phyloP scores from a whole-genome alignment of 2,329 filamentous ascomycete genomes.

The Venturiaceae sp. region DNA sequence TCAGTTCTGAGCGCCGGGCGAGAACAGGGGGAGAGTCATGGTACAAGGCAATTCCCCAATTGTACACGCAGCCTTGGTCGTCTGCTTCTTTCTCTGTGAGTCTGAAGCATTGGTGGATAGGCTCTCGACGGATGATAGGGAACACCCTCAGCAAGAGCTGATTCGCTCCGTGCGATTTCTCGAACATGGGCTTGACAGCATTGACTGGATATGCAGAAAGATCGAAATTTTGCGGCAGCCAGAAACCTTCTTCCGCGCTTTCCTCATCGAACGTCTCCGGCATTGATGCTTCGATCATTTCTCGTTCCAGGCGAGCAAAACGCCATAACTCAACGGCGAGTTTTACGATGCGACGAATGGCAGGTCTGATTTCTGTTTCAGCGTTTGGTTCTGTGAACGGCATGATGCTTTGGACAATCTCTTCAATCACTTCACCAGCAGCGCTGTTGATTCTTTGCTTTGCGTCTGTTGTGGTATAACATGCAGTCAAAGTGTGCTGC shows the following conservation, averaged over 20 bases:
- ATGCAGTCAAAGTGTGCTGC: conserved; percentile 47
- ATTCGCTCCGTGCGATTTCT: not conserved
- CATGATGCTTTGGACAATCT: conserved; percentile 45
- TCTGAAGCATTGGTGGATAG: conserved; percentile 36
- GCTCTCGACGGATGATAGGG: conserved; percentile 43
- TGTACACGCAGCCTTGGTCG: conserved; percentile 40
- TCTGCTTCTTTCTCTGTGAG: conserved; percentile 26
- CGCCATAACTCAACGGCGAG: conserved; percentile 49
- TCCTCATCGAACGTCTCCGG: conserved; percentile 27
- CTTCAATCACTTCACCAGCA: conserved; percentile 45
- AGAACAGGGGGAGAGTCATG: not conserved
- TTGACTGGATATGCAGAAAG: conserved; percentile 10
- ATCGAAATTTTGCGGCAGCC: conserved; percentile 25
- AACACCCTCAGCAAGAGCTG: conserved; percentile 38
- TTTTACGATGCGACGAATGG: conserved; percentile 46
- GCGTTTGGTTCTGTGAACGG: conserved; percentile 28
- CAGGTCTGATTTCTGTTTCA: conserved; percentile 39
- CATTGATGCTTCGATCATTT: conserved; percentile 43
- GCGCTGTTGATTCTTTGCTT: conserved; percentile 47
- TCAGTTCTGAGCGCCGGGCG: not conserved
- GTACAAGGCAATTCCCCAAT: conserved; percentile 39
- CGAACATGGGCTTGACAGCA: not conserved
- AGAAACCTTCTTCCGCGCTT: conserved; percentile 21
- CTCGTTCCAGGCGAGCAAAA: conserved; percentile 46
- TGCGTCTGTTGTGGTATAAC: conserved; percentile 46